Base-by-base conservation (phyloP, 139 green algal species). In the Penium margaritaceum region DNA sequence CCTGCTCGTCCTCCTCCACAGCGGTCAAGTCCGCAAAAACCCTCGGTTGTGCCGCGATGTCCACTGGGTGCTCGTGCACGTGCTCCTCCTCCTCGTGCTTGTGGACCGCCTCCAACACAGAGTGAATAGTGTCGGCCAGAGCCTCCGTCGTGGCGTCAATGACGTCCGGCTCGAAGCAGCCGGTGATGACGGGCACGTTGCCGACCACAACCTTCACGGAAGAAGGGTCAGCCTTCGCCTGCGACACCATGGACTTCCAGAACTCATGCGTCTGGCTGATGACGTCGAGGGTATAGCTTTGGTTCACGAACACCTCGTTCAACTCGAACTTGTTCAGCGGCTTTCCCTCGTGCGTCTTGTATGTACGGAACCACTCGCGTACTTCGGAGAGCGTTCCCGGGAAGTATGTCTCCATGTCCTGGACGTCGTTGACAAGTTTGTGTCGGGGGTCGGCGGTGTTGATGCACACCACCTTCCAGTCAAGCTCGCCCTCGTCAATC, bases 291-390 rank as follows among this genome's bases (percentile, higher is more conserved):
- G 70, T 72, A 30, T 70, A 77, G 6, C 24, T 55, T 29, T 36
- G 30, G 5, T 53, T 35, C 70, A 67, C 33, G 36, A 55, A 17
- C 72, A 91, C 89, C 87, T 90, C 84, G 75, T 95, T 75, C 67
- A 89, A 95, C 67, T 90, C 93, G 77, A 95, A 98, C 70, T 86
- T 85, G 85, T 97, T 98, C 33, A 81, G 77, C 32, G 88, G 88
- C 89, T 97, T 97, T 83, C 93, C 93, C 72, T 97, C 92, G 39
- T 92, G 90, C 17, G 89, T 96, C 87, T 98, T 98, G 89, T 98
- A 98, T 81, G 96, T 91, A 17, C 90, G 84, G 90, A 97, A 98
- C 93, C 92, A 98, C 64, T 88, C 85, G 44, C 89, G 64, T 32
- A 72, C 64, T 29, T 32, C 64, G 5, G 64, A 72, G 27, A 72